Conservation (phyloP, 2,329 filamentous ascomycete species). For the Chaetomium olivaceum region DNA sequence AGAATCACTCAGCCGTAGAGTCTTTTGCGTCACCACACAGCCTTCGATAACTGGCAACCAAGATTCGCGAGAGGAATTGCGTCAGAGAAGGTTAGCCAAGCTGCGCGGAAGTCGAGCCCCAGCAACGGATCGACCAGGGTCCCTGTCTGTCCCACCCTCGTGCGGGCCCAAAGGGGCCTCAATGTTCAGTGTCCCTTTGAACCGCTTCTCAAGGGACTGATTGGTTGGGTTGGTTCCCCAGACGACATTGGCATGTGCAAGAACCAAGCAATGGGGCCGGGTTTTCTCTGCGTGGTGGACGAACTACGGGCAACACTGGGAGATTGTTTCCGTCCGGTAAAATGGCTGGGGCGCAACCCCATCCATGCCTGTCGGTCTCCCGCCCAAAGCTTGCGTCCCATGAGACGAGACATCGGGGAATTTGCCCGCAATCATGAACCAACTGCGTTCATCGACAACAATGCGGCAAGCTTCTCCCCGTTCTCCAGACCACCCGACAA, state of each 20-base stretch:
- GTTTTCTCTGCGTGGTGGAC: background rate
- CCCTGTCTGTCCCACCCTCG: background rate
- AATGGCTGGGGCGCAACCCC: background rate
- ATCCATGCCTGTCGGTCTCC: background rate
- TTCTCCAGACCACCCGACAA: constrained; percentile 1
- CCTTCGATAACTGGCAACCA: constrained; percentile 2
- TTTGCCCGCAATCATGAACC: background rate
- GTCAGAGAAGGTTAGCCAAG: constrained; percentile 21
- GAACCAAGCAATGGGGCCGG: background rate
- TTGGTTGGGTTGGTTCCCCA: constrained; percentile 9
- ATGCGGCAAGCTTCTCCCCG: background rate
- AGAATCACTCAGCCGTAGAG: background rate
- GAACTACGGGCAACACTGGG: background rate
- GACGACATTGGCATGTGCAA: constrained; percentile 13
- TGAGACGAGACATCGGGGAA: constrained; percentile 1
- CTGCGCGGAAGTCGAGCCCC: constrained; percentile 10
- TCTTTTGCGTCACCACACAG: constrained; percentile 13
- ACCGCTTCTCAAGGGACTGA: background rate
- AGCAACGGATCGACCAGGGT: constrained; percentile 18
- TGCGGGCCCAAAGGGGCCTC: background rate
- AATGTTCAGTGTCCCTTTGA: background rate
- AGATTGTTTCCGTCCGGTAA: constrained; percentile 2
- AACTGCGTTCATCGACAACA: background rate
- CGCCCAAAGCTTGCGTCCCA: background rate
- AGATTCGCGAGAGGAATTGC: constrained; percentile 22